These are phyloP conservation scores for Penicillium digitatum DNA, from an alignment of 2,329 filamentous ascomycete species.

Conservation along the genomic window DNA sequence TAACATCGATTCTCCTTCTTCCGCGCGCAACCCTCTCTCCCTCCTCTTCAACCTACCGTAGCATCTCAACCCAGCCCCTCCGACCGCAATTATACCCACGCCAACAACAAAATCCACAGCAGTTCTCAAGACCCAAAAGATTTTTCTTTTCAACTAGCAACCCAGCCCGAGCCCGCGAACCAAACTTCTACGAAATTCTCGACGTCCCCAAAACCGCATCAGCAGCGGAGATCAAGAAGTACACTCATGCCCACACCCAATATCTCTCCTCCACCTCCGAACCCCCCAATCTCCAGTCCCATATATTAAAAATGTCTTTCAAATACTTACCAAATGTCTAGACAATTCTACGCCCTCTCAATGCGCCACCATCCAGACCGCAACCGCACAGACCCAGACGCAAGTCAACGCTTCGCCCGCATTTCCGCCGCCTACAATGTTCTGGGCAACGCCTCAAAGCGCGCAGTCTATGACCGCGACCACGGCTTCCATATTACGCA, in stretches of 20 bases:
- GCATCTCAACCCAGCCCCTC: neutral
- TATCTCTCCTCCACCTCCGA: neutral
- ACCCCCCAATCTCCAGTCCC: neutral
- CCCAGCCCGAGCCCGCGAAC: conserved; percentile 28
- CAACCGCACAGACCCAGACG: conserved; percentile 70
- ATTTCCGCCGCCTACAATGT: conserved; percentile 80
- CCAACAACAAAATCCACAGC: neutral
- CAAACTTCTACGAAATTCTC: conserved; percentile 79
- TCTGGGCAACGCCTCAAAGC: conserved; percentile 69
- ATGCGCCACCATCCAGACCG: conserved; percentile 90
- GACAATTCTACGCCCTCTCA: conserved; percentile 81
- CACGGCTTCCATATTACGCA: conserved; percentile 37
- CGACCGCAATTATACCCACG: conserved; percentile 1
- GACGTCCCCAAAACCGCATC: conserved; percentile 67
- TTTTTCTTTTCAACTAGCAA: conserved; percentile 47
- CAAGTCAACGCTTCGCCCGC: conserved; percentile 71
- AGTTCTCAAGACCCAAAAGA: neutral
- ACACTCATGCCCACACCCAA: conserved; percentile 5
- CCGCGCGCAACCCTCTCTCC: neutral
- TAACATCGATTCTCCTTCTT: neutral
- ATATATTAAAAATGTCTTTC: neutral
- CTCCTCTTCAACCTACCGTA: neutral
- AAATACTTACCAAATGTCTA: conserved; percentile 17
- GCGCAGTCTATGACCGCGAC: conserved; percentile 72
- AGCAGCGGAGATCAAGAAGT: conserved; percentile 80